phyloP scores from a whole-genome alignment of 1,139 yeast species.

The Suhomyces taliae region DNA sequence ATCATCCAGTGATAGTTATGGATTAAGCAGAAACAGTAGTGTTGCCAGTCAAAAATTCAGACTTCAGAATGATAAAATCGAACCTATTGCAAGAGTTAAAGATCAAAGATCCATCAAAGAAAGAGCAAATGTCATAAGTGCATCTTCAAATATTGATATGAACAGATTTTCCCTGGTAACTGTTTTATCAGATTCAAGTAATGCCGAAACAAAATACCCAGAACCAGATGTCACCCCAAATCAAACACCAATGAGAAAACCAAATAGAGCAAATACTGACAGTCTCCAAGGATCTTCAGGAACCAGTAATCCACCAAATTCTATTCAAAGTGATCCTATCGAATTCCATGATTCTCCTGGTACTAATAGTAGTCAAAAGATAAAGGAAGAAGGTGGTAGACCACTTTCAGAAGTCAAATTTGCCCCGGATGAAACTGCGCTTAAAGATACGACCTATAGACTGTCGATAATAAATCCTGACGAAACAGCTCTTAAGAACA shows the following conservation, averaged over 20 bases:
- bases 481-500: slow-evolving; percentile 16
- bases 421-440: slow-evolving; percentile 8
- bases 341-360: slow-evolving; percentile 6
- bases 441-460: slow-evolving; percentile 6
- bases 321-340: slow-evolving; percentile 9
- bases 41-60: slow-evolving; percentile 16
- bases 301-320: slow-evolving; percentile 2
- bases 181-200: slow-evolving; percentile 13
- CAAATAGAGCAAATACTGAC: background rate
- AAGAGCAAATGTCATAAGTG: slow-evolving; percentile 17
- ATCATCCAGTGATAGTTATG: slow-evolving; percentile 6
- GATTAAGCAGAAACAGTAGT: slow-evolving; percentile 8
- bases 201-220: slow-evolving; percentile 18
- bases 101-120: slow-evolving; percentile 12
- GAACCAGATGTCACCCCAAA: slow-evolving; percentile 21
- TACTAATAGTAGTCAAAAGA: background rate
- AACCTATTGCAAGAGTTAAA: slow-evolving; percentile 8
- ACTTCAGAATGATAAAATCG: slow-evolving; percentile 13
- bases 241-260: slow-evolving; percentile 16
- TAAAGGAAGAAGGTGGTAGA: background rate
- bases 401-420: slow-evolving; percentile 1
- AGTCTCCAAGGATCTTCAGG: slow-evolving; percentile 3
- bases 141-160: slow-evolving; percentile 20
- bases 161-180: slow-evolving; percentile 18
- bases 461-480: slow-evolving; percentile 16